These are phyloP conservation scores for Cadophora malorum DNA, from an alignment of 2,329 filamentous ascomycete species.

Conservation along the genomic window DNA sequence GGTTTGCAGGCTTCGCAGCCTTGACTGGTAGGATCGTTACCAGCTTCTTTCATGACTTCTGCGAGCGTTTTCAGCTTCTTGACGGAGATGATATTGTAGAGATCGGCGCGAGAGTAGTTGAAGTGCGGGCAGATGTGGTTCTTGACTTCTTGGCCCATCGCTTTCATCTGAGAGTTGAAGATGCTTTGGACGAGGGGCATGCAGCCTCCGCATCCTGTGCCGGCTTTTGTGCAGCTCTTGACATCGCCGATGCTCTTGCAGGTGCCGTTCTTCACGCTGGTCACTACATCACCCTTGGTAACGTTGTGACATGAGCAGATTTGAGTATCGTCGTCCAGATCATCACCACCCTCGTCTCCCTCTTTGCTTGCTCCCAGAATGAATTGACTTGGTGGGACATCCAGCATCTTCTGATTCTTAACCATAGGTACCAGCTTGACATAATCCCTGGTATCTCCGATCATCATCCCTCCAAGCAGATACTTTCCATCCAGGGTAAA, in stretches of 20 bases:
- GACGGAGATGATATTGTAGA: conserved; percentile 89
- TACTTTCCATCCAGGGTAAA: conserved; percentile 92
- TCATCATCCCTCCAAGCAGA: conserved; percentile 95
- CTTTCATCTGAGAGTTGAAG: conserved; percentile 86
- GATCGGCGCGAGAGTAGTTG: conserved; percentile 79
- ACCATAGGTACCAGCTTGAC: conserved; percentile 88
- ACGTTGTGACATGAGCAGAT: conserved; percentile 96
- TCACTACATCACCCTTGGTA: conserved; percentile 79
- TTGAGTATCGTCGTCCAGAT: conserved; percentile 84
- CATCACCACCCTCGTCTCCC: conserved; percentile 76
- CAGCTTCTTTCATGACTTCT: conserved; percentile 80
- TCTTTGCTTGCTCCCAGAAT: conserved; percentile 80
- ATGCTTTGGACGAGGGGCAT: conserved; percentile 88
- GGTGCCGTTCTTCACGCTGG: conserved; percentile 74
- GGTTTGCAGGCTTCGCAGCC: conserved; percentile 92
- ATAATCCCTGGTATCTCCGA: conserved; percentile 90
- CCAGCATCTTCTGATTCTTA: conserved; percentile 80
- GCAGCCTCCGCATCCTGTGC: conserved; percentile 89
- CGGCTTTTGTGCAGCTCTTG: conserved; percentile 90
- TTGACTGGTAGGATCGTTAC: conserved; percentile 72
- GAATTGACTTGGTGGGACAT: conserved; percentile 79
- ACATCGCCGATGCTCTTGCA: conserved; percentile 84
- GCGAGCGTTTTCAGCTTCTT: conserved; percentile 76
- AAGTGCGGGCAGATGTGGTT: conserved; percentile 89
- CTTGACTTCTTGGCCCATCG: conserved; percentile 85